Evolutionary conservation across 805 yeast genomes (phyloP), one percentile per base, ranked within the genome.

Genomic region (Ogataea methanolica): DNA sequence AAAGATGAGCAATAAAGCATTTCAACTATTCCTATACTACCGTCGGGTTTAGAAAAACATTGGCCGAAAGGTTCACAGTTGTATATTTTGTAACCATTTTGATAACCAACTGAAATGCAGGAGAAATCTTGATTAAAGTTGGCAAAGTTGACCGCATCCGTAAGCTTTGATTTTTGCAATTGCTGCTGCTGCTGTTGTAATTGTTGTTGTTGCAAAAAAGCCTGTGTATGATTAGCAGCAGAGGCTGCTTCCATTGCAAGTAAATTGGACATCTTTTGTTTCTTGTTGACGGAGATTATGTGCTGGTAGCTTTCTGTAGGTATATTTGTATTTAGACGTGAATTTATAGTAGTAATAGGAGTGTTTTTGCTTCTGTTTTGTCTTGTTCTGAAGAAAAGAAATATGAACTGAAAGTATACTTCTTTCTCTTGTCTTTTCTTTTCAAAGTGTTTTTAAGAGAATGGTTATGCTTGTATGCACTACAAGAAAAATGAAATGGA

Each of bases 1-100:
- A 92, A 72, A 6, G 96, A 86, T 0, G 98, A 88, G 41, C 87
- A 78, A 60, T 88, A 92, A 19, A 92, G 77, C 98, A 92, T 92
- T 61, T 91, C 97, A 9, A 90, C 85, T 3, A 89, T 79, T 0
- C 89, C 90, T 31, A 83, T 76, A 6, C 87, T 75, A 34, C 84
- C 86, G 44, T 72, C 74, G 2, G 49, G 34, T 43, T 74, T 72
- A 26, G 74, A 75, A 58, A 78, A 84, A 60, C 86, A 83, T 52
- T 78, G 78, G 6, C 90, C 88, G 65, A 88, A 85, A 31, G 95
- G 95, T 54, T 85, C 88, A 65, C 96, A 89, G 60, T 86, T 87
- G 72, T 77, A 91, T 39, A 91, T 85, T 59, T 78, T 79, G 65
- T 87, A 83, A 6, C 88, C 85, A 44, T 71, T 69, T 41, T 73